Evolutionary conservation across 1,139 yeast genomes (phyloP), one percentile per base, ranked within the genome.

Genomic region (Nakaseomyces sp.): DNA sequence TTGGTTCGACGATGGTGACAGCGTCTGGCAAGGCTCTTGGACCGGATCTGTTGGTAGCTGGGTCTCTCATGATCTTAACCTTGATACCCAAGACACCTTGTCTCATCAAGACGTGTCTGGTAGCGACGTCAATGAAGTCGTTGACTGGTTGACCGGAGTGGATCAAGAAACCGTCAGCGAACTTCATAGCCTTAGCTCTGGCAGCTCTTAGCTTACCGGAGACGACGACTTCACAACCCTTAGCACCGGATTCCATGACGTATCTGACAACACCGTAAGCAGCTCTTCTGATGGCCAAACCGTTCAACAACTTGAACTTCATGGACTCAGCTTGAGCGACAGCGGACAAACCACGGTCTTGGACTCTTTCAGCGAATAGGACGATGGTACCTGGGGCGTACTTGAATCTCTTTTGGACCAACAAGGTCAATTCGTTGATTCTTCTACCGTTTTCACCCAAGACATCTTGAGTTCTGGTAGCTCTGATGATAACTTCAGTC

Each of bases 141-240:
- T 78, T 82, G 74, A 91, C 93, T 77, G 98, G 98, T 80, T 91
- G 98, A 86, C 98, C 98, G 68, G 96, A 87, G 94, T 91, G 98
- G 80, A 91, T 93, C 94, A 91, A 87, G 95, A 91, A 91, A 80
- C 98, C 98, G 72, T 91, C 97, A 70, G 94, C 83, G 83, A 91
- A 91, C 79, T 91, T 91, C 94, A 91, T 94, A 67, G 97, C 84
- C 85, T 91, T 91, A 69, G 99, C 98, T 81, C 98, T 89, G 67
- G 98, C 98, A 76, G 96, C 98, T 81, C 96, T 87, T 73, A 93
- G 84, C 79, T 91, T 91, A 83, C 98, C 98, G 62, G 96, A 87
- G 70, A 89, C 86, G 65, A 91, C 96, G 72, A 89, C 97, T 77
- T 91, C 97, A 68, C 93, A 96, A 88, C 99, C 99, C 86, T 93